These are phyloP conservation scores for Solanum chilense DNA, from an alignment of 257 asterid species.

Conservation along the genomic window DNA sequence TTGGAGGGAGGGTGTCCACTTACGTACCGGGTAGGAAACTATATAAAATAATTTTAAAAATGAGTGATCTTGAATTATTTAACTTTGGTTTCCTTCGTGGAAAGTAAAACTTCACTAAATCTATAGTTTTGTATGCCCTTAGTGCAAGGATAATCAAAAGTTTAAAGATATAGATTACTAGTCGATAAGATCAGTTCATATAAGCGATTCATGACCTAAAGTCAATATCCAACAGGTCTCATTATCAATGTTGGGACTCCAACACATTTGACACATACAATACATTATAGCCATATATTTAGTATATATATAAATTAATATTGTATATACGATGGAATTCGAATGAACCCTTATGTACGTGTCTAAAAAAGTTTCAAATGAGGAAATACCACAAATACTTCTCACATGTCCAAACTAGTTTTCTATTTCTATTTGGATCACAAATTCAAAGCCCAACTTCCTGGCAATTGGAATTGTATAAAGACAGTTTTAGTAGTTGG, in stretches of 20 bases:
- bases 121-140: not conserved
- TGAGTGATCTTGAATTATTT: not conserved
- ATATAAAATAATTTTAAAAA: not conserved
- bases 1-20: not conserved
- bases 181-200: not conserved
- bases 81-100: rapidly evolving
- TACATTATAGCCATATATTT: not conserved
- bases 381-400: not conserved
- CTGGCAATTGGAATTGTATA: not conserved
- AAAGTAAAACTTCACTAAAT: not conserved
- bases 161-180: too few species aligned
- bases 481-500: not conserved
- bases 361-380: not conserved
- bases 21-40: not conserved
- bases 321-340: not conserved
- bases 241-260: not conserved
- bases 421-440: not conserved
- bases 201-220: not conserved
- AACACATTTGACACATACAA: not conserved
- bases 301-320: too few species aligned
- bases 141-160: not conserved
- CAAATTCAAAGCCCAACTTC: not conserved
- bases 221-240: not conserved
- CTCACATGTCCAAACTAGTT: not conserved
- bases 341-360: not conserved